Conservation (phyloP, 2,329 filamentous ascomycete genomes). For the Cytospora schulzeri region DNA sequence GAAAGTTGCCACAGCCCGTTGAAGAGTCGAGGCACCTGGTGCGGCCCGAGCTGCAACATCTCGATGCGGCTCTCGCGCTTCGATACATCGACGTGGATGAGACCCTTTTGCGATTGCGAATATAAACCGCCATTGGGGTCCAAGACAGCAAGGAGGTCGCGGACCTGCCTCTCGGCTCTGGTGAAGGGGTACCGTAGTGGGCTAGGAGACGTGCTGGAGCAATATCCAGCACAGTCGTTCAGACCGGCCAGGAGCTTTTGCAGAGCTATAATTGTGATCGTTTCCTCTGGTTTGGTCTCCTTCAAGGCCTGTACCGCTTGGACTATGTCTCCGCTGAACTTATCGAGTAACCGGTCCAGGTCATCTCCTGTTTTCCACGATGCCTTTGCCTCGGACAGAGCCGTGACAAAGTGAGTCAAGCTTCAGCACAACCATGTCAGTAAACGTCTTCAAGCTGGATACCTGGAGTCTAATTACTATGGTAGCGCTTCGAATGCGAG, state of each 20-base stretch:
- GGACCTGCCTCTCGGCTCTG: conserved; percentile 37
- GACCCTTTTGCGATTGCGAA: not conserved
- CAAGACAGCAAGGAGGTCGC: conserved; percentile 34
- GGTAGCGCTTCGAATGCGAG: conserved; percentile 36
- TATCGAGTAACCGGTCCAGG: conserved; percentile 32
- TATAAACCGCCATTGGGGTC: conserved; percentile 29
- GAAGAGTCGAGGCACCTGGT: conserved; percentile 34
- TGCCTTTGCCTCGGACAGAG: conserved; percentile 29
- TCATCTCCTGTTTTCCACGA: conserved; percentile 32
- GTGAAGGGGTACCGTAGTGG: conserved; percentile 33
- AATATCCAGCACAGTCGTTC: conserved; percentile 32
- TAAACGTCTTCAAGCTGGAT: too few relatives aligned
- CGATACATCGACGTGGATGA: not conserved
- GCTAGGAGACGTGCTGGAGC: conserved; percentile 15
- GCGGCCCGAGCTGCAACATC: conserved; percentile 31
- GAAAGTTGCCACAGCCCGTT: conserved; percentile 39
- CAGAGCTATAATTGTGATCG: conserved; percentile 30
- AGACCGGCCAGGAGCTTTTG: conserved; percentile 31
- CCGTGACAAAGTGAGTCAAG: conserved; percentile 33
- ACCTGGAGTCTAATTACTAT: conserved; percentile 30
- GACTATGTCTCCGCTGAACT: conserved; percentile 40
- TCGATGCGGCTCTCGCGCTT: conserved; percentile 26
- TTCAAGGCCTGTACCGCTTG: conserved; percentile 43
- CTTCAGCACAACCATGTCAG: conserved; percentile 24
- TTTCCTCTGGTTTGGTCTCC: conserved; percentile 33